Percentiles rank a stretch among this genome's conserved stretches.
phyloP scores from a whole-genome alignment of 192 early-diverging fungal genomes.

The Dimargaris verticillata region DNA sequence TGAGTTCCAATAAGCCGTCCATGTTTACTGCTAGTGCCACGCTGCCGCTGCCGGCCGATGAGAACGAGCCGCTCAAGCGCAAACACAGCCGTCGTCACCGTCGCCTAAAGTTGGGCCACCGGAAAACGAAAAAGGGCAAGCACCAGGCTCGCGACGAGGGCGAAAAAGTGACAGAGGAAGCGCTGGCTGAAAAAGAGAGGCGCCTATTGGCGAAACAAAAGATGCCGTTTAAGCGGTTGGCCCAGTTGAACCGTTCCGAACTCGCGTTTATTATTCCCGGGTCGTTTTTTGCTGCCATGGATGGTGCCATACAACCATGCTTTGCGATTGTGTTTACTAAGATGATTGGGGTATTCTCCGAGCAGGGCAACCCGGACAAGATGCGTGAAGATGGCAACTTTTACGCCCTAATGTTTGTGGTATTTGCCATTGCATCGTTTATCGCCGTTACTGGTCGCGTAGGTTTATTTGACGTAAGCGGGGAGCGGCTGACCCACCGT shows the following conservation, averaged over 20 bases:
- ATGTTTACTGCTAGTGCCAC: neutral
- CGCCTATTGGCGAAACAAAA: neutral
- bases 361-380: constrained; percentile 13
- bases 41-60: neutral
- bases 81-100: neutral
- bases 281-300: constrained; percentile 1
- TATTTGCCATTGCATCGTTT: constrained; percentile 28
- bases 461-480: constrained; percentile 36
- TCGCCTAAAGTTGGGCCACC: neutral
- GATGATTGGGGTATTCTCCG: constrained; percentile 17
- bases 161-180: neutral
- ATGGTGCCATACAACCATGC: constrained; percentile 12
- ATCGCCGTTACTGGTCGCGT: constrained; percentile 35
- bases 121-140: neutral
- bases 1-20: neutral
- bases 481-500: constrained; percentile 44
- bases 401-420: constrained; percentile 27
- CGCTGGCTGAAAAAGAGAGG: neutral
- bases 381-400: constrained; percentile 15
- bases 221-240: neutral
- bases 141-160: neutral
- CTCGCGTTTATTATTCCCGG: neutral
- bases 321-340: constrained; percentile 10
- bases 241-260: neutral
- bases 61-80: no score